Evolutionary conservation across 768 basidiomycete genomes (phyloP).

Genomic region (Trametes cubensis): DNA sequence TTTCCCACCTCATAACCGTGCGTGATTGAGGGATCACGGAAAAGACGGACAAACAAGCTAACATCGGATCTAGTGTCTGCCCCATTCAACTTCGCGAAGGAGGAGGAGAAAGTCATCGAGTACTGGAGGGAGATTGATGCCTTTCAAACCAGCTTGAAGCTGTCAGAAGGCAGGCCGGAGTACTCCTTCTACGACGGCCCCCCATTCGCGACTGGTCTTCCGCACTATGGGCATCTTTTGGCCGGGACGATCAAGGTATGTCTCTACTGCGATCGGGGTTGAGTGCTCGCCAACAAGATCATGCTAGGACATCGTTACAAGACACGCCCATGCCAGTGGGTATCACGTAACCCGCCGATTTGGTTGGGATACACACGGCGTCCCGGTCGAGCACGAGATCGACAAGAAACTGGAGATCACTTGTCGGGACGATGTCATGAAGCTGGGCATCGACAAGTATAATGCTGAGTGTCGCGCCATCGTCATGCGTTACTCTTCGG

Average conservation of each 20-base stretch:
- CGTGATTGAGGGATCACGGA: constrained; percentile 11
- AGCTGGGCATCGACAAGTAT: constrained; percentile 96
- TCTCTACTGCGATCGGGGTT: background rate
- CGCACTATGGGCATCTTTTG: constrained; percentile 93
- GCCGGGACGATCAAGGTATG: constrained; percentile 91
- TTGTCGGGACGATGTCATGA: constrained; percentile 89
- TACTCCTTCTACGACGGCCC: constrained; percentile 98
- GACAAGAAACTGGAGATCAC: constrained; percentile 95
- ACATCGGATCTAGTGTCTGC: constrained; percentile 58
- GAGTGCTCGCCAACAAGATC: constrained; percentile 15
- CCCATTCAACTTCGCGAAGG: constrained; percentile 81
- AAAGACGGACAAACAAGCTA: background rate
- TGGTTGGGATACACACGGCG: constrained; percentile 98
- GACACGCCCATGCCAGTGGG: constrained; percentile 92
- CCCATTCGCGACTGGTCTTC: constrained; percentile 95
- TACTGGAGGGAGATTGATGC: constrained; percentile 98
- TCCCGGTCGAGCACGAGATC: constrained; percentile 99
- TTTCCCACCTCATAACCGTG: constrained; percentile 35
- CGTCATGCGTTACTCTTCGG: constrained; percentile 94
- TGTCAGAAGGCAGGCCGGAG: constrained; percentile 87
- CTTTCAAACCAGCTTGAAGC: constrained; percentile 90
- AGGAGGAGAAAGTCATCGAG: constrained; percentile 86
- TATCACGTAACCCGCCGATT: constrained; percentile 92
- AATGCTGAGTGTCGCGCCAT: constrained; percentile 96
- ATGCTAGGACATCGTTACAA: constrained; percentile 90